phyloP scores from a whole-genome alignment of 805 yeast species.

The Helenozyma baotianmanensis region DNA sequence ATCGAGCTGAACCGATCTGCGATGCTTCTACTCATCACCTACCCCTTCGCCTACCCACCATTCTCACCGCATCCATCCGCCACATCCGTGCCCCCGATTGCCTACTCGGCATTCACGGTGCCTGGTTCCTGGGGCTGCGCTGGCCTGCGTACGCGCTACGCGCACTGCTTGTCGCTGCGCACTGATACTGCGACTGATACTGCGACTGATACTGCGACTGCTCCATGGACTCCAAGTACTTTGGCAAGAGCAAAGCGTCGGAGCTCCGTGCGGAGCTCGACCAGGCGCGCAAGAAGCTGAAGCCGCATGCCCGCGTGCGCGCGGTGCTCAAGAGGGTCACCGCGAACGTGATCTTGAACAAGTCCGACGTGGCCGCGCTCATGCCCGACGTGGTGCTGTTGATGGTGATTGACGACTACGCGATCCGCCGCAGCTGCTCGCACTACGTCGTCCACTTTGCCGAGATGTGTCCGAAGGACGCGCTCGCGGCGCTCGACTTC shows the following conservation, averaged over 20 bases:
- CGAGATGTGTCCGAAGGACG: conserved; percentile 50
- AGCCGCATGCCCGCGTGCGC: conserved; percentile 34
- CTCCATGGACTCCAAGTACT: conserved; percentile 24
- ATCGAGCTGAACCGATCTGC: too few relatives aligned
- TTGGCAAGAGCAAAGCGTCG: conserved; percentile 33
- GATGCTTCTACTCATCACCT: too few relatives aligned
- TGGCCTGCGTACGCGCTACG: too few relatives aligned
- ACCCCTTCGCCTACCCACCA: too few relatives aligned
- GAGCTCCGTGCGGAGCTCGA: conserved; percentile 41
- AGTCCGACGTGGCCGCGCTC: conserved; percentile 65
- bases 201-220: too few relatives aligned
- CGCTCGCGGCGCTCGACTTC: conserved; percentile 51
- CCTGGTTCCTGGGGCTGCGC: too few relatives aligned
- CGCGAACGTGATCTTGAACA: conserved; percentile 81
- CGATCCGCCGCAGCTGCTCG: conserved; percentile 66
- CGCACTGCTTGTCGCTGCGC: too few relatives aligned
- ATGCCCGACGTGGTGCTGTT: conserved; percentile 58
- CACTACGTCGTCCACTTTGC: conserved; percentile 63
- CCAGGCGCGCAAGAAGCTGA: conserved; percentile 39
- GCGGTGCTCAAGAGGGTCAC: conserved; percentile 60
- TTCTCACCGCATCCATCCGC: too few relatives aligned
- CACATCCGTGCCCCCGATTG: too few relatives aligned
- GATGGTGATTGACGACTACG: conserved; percentile 57
- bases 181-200: too few relatives aligned
- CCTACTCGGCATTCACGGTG: too few relatives aligned